Evolutionary conservation across 2,329 filamentous ascomycete species (phyloP).

Genomic region (Onygenales sp.): DNA sequence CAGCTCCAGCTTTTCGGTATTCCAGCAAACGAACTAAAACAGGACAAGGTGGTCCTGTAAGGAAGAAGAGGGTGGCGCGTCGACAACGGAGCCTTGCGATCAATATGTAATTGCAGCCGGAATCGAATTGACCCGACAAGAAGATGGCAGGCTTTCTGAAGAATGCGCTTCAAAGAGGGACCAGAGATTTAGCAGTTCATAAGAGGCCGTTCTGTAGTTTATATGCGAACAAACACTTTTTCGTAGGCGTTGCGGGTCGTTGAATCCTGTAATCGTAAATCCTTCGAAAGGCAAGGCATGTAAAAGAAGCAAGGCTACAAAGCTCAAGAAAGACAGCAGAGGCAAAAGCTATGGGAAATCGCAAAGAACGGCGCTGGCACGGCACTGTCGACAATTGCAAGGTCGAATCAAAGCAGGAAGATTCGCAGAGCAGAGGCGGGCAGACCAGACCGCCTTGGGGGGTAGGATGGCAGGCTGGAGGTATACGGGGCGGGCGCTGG

Average conservation of each 20-base stretch:
- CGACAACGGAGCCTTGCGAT: neutral
- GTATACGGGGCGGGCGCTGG: neutral
- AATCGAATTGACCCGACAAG: neutral
- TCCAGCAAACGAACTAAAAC: slow-evolving; percentile 18
- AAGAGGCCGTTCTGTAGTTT: too few relatives aligned
- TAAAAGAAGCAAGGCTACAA: slow-evolving; percentile 14
- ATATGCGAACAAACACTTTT: too few relatives aligned
- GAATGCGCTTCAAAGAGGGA: too few relatives aligned
- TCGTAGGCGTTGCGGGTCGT: slow-evolving; percentile 15
- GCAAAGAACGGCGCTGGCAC: neutral
- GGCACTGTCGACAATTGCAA: neutral
- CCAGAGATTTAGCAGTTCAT: too few relatives aligned
- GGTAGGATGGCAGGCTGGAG: neutral
- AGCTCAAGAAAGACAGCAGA: slow-evolving; percentile 4
- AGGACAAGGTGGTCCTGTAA: neutral
- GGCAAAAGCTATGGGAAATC: neutral
- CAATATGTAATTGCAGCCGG: neutral
- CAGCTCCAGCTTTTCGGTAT: slow-evolving; percentile 89
- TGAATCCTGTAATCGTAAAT: slow-evolving; percentile 24
- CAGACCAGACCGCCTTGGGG: neutral
- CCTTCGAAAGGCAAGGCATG: slow-evolving; percentile 14
- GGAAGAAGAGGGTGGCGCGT: neutral
- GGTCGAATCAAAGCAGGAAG: neutral
- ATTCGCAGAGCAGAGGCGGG: neutral
- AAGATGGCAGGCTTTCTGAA: too few relatives aligned